These are phyloP conservation scores for Quercus parvula DNA, from an alignment of 306 rosid species.

Conservation along the genomic window DNA sequence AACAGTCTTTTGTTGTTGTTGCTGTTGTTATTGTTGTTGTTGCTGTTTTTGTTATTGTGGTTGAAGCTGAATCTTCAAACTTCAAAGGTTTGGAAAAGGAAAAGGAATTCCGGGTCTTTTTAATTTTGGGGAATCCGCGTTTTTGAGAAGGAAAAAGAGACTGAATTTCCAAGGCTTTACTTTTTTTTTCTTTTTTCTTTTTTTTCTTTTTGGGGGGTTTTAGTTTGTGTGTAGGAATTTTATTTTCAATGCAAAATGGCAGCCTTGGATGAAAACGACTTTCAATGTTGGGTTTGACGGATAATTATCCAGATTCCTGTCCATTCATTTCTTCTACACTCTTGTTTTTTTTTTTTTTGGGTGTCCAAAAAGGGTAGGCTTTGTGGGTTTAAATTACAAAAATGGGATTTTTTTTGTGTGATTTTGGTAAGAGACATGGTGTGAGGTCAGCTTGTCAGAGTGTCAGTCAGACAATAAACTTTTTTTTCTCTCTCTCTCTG, in stretches of 20 bases:
- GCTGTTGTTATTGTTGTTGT: neutral
- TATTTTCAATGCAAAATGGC: slow-evolving; percentile 19
- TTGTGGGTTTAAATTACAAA: slow-evolving; percentile 27
- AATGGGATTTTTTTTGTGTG: slow-evolving; percentile 11
- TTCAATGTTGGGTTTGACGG: slow-evolving; percentile 38
- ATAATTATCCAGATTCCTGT: slow-evolving; percentile 38
- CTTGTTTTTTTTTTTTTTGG: neutral
- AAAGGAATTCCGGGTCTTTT: neutral
- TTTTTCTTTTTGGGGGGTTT: neutral
- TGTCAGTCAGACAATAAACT: neutral
- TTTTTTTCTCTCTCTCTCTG: neutral
- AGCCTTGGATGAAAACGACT: slow-evolving; percentile 40
- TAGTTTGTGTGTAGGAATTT: slow-evolving; percentile 8
- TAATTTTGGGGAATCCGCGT: slow-evolving; percentile 49
- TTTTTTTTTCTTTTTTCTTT: neutral
- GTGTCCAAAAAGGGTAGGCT: slow-evolving; percentile 18
- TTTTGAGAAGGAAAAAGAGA: neutral
- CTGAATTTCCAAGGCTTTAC: slow-evolving; percentile 39
- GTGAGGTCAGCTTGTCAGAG: neutral
- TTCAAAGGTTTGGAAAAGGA: slow-evolving; percentile 27
- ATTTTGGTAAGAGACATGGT: too few species aligned
- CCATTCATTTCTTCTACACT: slow-evolving; percentile 26
- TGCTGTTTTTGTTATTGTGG: neutral
- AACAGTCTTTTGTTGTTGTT: slow-evolving; percentile 13
- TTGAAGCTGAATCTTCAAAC: slow-evolving; percentile 37